Conservation (phyloP, 2,329 filamentous ascomycete genomes). For the Lecanicillium sp. region DNA sequence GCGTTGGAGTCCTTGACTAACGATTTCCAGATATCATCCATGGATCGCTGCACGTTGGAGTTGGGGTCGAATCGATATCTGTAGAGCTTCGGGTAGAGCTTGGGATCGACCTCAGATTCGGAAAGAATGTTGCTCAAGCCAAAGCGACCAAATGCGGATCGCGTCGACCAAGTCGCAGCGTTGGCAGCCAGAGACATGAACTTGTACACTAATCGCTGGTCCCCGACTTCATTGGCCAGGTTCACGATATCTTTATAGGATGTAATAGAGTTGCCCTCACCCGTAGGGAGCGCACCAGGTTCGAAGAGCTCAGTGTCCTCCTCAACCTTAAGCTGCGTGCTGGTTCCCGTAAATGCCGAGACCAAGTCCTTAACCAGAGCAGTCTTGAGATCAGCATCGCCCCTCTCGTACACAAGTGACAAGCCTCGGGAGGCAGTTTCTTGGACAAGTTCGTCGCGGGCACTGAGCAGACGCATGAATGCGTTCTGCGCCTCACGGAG, state of each 20-base stretch:
- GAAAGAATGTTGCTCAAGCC: constrained; percentile 88
- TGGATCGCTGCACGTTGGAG: constrained; percentile 82
- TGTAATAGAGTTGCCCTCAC: constrained; percentile 81
- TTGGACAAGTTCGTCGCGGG: constrained; percentile 89
- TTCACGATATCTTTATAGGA: constrained; percentile 98
- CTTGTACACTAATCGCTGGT: constrained; percentile 92
- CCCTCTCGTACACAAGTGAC: constrained; percentile 89
- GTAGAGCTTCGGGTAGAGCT: constrained; percentile 91
- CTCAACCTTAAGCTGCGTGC: constrained; percentile 72
- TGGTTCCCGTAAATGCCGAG: constrained; percentile 76
- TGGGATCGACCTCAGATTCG: constrained; percentile 81
- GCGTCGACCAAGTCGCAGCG: constrained; percentile 94
- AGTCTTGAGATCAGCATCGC: constrained; percentile 71
- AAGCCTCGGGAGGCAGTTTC: constrained; percentile 90
- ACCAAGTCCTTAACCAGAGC: constrained; percentile 84
- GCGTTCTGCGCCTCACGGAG: constrained; percentile 76
- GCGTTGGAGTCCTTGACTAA: constrained; percentile 81
- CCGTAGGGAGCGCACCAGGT: constrained; percentile 80
- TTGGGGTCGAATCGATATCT: constrained; percentile 95
- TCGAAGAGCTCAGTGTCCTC: constrained; percentile 92
- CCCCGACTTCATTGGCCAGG: constrained; percentile 91
- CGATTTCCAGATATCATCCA: constrained; percentile 97
- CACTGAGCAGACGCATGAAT: constrained; percentile 81
- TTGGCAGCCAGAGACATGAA: constrained; percentile 98
- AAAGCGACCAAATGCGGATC: constrained; percentile 90